Conservation (phyloP, 1,284 basidiomycete genomes). For the Cutaneotrichosporon cavernicola region DNA sequence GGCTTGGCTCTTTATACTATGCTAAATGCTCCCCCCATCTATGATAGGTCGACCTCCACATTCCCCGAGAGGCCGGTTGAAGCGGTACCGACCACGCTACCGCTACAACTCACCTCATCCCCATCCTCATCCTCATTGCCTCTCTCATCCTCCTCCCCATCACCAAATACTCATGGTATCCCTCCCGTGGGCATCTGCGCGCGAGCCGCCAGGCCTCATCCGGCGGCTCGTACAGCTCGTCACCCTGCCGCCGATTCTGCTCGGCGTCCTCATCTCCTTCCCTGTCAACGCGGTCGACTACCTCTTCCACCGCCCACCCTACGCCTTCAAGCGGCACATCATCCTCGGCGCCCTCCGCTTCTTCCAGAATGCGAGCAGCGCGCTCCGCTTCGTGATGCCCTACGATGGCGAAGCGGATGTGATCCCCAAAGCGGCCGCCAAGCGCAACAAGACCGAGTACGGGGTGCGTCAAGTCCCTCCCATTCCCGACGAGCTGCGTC, state of each 20-base stretch:
- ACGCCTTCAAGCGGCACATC: slow-evolving; percentile 14
- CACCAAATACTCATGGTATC: not conserved
- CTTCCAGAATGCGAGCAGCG: not conserved
- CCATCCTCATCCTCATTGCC: not conserved
- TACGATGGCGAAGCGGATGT: slow-evolving; percentile 7
- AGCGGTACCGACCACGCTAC: no score
- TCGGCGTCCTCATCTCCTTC: slow-evolving; percentile 6
- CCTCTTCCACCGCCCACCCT: slow-evolving; percentile 13
- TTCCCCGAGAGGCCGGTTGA: no score
- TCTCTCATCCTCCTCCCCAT: not conserved
- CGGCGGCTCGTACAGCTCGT: slow-evolving; percentile 11
- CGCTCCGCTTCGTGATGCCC: slow-evolving; percentile 10
- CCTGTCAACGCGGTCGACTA: slow-evolving; percentile 13
- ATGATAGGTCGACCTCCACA: no score
- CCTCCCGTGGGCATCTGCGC: slow-evolving; percentile 13
- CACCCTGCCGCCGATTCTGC: slow-evolving; percentile 12
- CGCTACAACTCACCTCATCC: not conserved
- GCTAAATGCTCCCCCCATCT: no score
- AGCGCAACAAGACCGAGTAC: slow-evolving; percentile 7
- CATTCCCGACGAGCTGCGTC: slow-evolving; percentile 3
- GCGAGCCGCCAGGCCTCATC: slow-evolving; percentile 12
- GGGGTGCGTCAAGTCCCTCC: slow-evolving; percentile 15
- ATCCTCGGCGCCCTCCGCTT: slow-evolving; percentile 10
- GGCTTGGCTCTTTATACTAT: no score
- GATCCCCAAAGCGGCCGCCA: slow-evolving; percentile 11